Evolutionary conservation across 495 filamentous ascomycete species (phyloP).

Genomic region (Aspergillus cristatus): DNA sequence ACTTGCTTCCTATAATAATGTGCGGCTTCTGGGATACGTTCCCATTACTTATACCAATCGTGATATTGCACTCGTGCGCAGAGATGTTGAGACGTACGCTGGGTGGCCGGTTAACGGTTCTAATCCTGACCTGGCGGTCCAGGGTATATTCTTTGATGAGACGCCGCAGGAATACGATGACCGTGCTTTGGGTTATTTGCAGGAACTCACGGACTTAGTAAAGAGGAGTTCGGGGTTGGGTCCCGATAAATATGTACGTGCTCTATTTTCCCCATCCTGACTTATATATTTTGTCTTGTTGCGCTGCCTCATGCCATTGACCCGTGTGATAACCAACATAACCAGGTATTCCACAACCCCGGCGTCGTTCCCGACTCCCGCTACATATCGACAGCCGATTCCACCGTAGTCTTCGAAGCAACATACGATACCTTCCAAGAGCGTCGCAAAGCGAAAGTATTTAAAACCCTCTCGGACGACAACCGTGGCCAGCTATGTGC

Average conservation of each 20-base stretch:
- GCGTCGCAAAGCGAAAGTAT: slow-evolving; percentile 21
- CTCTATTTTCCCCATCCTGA: slow-evolving; percentile 3
- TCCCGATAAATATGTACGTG: slow-evolving; percentile 31
- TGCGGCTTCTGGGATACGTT: slow-evolving; percentile 47
- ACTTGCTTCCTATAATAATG: slow-evolving; percentile 37
- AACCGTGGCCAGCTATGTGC: slow-evolving; percentile 26
- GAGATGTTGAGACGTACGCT: slow-evolving; percentile 40
- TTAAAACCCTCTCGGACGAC: slow-evolving; percentile 25
- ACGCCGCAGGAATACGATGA: slow-evolving; percentile 34
- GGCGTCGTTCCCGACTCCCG: slow-evolving; percentile 37
- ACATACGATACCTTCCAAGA: slow-evolving; percentile 34
- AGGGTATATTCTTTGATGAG: slow-evolving; percentile 41
- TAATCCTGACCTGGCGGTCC: slow-evolving; percentile 27
- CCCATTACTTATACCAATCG: slow-evolving; percentile 40
- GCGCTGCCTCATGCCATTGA: background rate
- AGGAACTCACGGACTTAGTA: slow-evolving; percentile 26
- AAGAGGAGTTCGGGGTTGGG: slow-evolving; percentile 26
- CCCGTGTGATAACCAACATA: slow-evolving; percentile 3
- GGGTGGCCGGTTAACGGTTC: slow-evolving; percentile 33
- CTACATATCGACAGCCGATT: slow-evolving; percentile 31
- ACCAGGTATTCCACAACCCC: slow-evolving; percentile 42
- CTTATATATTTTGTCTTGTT: slow-evolving; percentile 7
- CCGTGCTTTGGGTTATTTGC: slow-evolving; percentile 25
- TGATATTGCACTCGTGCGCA: slow-evolving; percentile 25
- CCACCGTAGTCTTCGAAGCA: slow-evolving; percentile 39